Conservation (phyloP, 164 flowering plant genomes). For the Hamamelis virginiana region DNA sequence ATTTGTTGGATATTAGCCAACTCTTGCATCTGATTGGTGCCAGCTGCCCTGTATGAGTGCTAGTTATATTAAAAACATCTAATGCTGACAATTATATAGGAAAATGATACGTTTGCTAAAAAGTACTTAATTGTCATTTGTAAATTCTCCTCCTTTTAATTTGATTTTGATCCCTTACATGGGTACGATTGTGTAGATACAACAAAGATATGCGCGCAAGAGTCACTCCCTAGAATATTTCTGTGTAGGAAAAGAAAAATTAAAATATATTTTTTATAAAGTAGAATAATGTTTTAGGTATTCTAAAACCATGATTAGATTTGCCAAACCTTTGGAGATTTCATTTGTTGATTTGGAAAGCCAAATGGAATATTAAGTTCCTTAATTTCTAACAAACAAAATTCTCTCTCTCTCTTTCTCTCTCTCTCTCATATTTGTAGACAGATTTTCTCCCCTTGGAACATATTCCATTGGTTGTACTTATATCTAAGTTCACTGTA, state of each 20-base stretch:
- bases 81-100: constrained; percentile 20
- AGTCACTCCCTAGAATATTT: background rate
- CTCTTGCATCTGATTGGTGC: constrained; percentile 17
- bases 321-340: constrained; percentile 17
- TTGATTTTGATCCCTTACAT: background rate
- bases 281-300: background rate
- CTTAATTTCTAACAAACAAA: too few species aligned
- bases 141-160: background rate
- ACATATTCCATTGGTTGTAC: too few species aligned
- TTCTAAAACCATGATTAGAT: constrained; percentile 11
- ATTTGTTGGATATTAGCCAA: constrained; percentile 13
- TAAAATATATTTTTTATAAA: background rate
- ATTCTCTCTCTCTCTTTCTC: too few species aligned
- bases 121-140: background rate
- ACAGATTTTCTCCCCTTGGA: too few species aligned
- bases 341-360: background rate
- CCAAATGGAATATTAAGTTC: background rate
- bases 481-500: too few species aligned
- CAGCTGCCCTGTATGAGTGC: constrained; percentile 23
- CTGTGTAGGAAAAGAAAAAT: background rate
- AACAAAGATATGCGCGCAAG: background rate
- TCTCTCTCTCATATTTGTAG: too few species aligned
- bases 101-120: constrained; percentile 19
- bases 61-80: background rate
- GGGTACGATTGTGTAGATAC: constrained; percentile 13